Evolutionary conservation across 2,329 filamentous ascomycete species (phyloP).

Genomic region (Alternaria triticimaculans): DNA sequence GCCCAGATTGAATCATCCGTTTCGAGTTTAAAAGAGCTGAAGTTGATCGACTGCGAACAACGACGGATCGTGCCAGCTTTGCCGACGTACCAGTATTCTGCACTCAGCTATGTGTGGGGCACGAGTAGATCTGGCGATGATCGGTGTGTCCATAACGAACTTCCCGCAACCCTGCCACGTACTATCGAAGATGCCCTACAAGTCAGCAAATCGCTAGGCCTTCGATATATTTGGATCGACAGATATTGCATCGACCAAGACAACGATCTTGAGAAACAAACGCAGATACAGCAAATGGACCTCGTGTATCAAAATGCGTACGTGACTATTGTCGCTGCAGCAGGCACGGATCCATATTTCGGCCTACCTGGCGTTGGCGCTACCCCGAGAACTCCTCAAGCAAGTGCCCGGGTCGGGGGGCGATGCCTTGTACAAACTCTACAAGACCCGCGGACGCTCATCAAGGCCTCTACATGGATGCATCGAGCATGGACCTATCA

Average conservation of each 20-base stretch:
- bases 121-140: neutral
- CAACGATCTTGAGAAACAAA: rapidly evolving
- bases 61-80: neutral
- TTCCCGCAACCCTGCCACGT: neutral
- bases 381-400: neutral
- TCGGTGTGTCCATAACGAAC: rapidly evolving
- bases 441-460: neutral
- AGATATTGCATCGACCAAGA: neutral
- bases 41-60: neutral
- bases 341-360: neutral
- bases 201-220: neutral
- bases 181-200: neutral
- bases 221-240: neutral
- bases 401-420: neutral
- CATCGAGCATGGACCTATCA: neutral
- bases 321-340: neutral
- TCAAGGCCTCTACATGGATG: neutral
- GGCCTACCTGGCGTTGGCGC: neutral
- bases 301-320: neutral
- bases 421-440: neutral
- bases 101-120: neutral
- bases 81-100: neutral
- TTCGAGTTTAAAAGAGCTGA: neutral
- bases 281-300: neutral
- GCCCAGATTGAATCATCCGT: neutral